These are phyloP conservation scores for Sistotremastrum niveocremeum DNA, from an alignment of 768 basidiomycete species.

Conservation along the genomic window DNA sequence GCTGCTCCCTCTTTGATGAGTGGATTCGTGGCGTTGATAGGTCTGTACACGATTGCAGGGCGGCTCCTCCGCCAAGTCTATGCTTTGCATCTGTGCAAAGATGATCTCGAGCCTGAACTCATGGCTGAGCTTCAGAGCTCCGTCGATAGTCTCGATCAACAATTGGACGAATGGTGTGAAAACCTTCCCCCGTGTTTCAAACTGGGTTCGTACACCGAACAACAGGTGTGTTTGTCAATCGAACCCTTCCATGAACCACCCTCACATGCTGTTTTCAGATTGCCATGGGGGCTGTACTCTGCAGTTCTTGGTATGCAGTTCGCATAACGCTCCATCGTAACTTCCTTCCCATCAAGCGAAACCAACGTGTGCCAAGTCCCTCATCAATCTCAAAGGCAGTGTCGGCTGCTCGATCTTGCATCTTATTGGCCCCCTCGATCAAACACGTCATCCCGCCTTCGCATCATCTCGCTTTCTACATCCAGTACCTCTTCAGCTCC, in stretches of 20 bases:
- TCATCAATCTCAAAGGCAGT: slow-evolving; percentile 72
- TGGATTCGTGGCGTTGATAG: slow-evolving; percentile 61
- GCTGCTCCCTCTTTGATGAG: slow-evolving; percentile 62
- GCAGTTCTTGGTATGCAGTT: slow-evolving; percentile 82
- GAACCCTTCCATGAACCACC: neutral
- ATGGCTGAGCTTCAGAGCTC: slow-evolving; percentile 62
- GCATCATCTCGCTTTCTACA: slow-evolving; percentile 80
- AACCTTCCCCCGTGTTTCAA: slow-evolving; percentile 64
- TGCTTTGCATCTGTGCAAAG: slow-evolving; percentile 64
- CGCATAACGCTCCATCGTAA: slow-evolving; percentile 82
- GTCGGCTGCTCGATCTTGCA: slow-evolving; percentile 73
- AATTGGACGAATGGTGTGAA: slow-evolving; percentile 75
- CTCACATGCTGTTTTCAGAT: neutral
- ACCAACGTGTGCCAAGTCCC: slow-evolving; percentile 44
- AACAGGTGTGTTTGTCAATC: slow-evolving; percentile 41
- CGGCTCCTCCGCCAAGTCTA: slow-evolving; percentile 74
- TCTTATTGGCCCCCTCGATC: slow-evolving; percentile 73
- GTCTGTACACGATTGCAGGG: slow-evolving; percentile 76
- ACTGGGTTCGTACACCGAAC: slow-evolving; percentile 55
- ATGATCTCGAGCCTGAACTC: slow-evolving; percentile 58
- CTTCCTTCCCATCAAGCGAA: slow-evolving; percentile 67
- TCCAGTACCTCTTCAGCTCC: slow-evolving; percentile 81
- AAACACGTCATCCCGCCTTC: slow-evolving; percentile 74
- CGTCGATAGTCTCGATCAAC: slow-evolving; percentile 66
- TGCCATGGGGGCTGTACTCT: slow-evolving; percentile 70